These are phyloP conservation scores for Rhodotorula sphaerocarpa DNA, from an alignment of 768 basidiomycete species.

Conservation along the genomic window DNA sequence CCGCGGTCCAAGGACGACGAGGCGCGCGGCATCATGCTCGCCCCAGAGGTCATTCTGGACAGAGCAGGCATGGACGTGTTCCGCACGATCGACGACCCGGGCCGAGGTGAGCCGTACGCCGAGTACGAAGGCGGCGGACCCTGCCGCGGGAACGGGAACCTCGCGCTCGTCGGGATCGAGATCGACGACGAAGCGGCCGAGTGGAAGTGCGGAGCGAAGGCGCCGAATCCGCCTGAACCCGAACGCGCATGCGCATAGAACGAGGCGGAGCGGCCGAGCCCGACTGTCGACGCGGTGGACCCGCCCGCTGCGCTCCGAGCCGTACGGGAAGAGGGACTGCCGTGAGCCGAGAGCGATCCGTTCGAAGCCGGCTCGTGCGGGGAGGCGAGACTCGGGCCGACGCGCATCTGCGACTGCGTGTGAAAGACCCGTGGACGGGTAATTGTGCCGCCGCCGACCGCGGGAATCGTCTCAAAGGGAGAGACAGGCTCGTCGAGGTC, in stretches of 20 bases:
- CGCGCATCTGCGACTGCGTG: slow-evolving; percentile 63
- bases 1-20: too few relatives aligned
- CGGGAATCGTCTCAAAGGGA: slow-evolving; percentile 73
- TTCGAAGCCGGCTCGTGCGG: slow-evolving; percentile 6
- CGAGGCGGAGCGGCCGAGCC: neutral
- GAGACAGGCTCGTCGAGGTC: slow-evolving; percentile 6
- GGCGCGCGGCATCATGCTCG: too few relatives aligned
- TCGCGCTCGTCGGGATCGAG: slow-evolving; percentile 19
- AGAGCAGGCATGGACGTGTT: slow-evolving; percentile 20
- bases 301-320: slow-evolving; percentile 18
- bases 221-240: too few relatives aligned
- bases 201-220: too few relatives aligned
- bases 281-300: slow-evolving; percentile 20
- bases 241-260: too few relatives aligned
- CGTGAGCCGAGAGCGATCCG: slow-evolving; percentile 39
- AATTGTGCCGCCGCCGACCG: slow-evolving; percentile 81
- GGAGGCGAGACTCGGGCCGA: neutral
- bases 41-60: too few relatives aligned
- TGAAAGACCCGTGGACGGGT: slow-evolving; percentile 77
- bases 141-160: slow-evolving; percentile 26
- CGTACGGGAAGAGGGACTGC: slow-evolving; percentile 26
- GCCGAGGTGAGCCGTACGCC: neutral
- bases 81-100: neutral
- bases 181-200: neutral
- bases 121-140: slow-evolving; percentile 22